Base-by-base conservation (phyloP, 257 asterid genomes). In the Nicotiana tabacum region DNA sequence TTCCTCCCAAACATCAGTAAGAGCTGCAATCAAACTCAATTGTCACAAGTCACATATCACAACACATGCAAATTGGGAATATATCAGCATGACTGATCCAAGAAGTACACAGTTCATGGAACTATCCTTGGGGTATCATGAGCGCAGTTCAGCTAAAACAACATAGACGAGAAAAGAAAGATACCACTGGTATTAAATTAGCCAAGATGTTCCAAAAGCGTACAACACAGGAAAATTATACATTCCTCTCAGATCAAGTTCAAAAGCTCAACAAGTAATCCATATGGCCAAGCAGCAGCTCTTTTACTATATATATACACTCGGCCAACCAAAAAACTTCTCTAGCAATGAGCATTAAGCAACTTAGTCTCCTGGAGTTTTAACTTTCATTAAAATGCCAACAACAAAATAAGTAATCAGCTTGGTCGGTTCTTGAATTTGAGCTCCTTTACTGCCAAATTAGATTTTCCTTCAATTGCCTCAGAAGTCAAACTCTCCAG, bases 401-500 rank as follows among this genome's bases (percentile, higher is more conserved):
- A 67, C 61, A 27, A 55, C n/a, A 64, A 29, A 48, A 46, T 24
- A 62, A 21, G 51, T 58, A 83, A 72, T 83, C 58, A 48, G 68
- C 80, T 51, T 33, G 57, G 24, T 82, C 60, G 74, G 18, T 67
- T 24, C 78, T 12, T 58, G 51, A 78, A 55, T 1, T 68, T 78
- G 72, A 21, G 77, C 29, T 62, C 70, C 53, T 77, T 43, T 58
- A 46, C 53, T 62, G 57, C 77, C 72, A 82, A 66, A 46, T 48
- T 30, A 43, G 35, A 53, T 21, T 51, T 55, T 62, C 85, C 83
- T 77, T 69, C 76, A 82, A 77, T 85, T 66, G 78, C 80, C 84
- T 95, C 91, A 95, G 91, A 95, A 93, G 80, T 92, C 97, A 8
- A 95, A 94, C 83, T 95, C 97, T 70, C 98, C 97, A 6, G 90